Base-by-base conservation (phyloP, 306 rosid species). In the Citrullus mucosospermus region DNA sequence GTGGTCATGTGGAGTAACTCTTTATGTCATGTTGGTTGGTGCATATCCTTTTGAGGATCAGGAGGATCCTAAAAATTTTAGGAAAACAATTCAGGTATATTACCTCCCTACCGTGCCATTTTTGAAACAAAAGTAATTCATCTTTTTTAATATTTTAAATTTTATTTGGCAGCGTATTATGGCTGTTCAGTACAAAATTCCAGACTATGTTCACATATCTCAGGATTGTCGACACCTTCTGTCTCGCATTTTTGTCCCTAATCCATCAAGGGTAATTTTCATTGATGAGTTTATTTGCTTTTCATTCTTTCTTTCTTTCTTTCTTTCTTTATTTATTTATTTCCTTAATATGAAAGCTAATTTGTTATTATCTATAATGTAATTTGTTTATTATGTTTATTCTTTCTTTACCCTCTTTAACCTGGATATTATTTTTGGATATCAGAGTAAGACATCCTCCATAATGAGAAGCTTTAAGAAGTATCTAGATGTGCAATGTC, bases 121-220 rank as follows among this genome's bases (percentile, higher is more conserved):
- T 46, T 71, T 6, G 5, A 12, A 71, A 44, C 7, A 71, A 48
- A 48, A 6, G 43, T 71, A 28, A 28, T 70, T 71, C 14, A 0
- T 14, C 20, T 71, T 30, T 10, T 38, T 28, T 15, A 25, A 48
- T 28, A 15, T 32, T 65, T 17, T 32, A 44, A 32, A 4, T 78
- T 80, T 78, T 81, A 46, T 78, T 82, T 22, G 82, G 58, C 90
- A 88, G 92, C 84, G 88, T 50, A 88, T 88, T 71, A 86, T 88
- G 92, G 82, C 87, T 63, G 79, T 86, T 85, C 89, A 88, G 75
- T 88, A 88, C 86, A 88, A 84, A 77, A 81, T 88, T 77, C 93
- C 93, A 8, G 93, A 89, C 84, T 89, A 89, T 81, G 91, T 89
- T 80, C 93, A 89, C 84, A 84, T 89, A 79, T 89, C 93, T 66